These are phyloP conservation scores for Lecanoromycetidae sp. DNA, from an alignment of 2,329 filamentous ascomycete genomes.

Conservation along the genomic window DNA sequence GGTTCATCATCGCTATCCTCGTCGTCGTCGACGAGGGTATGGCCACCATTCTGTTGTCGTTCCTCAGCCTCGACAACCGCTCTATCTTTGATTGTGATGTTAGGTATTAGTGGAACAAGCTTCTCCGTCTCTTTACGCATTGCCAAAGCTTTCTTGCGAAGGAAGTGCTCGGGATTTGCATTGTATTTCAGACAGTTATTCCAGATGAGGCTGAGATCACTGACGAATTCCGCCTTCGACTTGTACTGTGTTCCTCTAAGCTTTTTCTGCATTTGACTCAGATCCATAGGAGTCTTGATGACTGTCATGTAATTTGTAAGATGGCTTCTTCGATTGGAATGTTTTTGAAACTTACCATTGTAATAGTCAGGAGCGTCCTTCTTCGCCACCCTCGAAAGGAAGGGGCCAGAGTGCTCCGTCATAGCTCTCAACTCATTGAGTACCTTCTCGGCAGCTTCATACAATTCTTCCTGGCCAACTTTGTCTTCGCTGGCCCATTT, in stretches of 20 bases:
- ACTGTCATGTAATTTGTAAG: slow-evolving; percentile 35
- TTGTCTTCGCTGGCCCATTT: slow-evolving; percentile 99
- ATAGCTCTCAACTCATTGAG: slow-evolving; percentile 93
- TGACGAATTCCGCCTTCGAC: slow-evolving; percentile 87
- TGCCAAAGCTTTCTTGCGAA: slow-evolving; percentile 83
- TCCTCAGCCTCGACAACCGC: slow-evolving; percentile 85
- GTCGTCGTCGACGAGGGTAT: slow-evolving; percentile 66
- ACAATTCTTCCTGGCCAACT: slow-evolving; percentile 92
- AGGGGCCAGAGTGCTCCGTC: slow-evolving; percentile 94
- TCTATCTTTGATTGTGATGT: slow-evolving; percentile 77
- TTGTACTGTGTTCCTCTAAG: slow-evolving; percentile 69
- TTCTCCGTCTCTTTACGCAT: slow-evolving; percentile 98
- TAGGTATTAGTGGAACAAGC: slow-evolving; percentile 85
- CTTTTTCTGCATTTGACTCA: slow-evolving; percentile 97
- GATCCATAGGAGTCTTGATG: slow-evolving; percentile 96
- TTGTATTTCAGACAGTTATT: slow-evolving; percentile 95
- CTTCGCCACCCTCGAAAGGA: slow-evolving; percentile 89
- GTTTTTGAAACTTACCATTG: slow-evolving; percentile 49
- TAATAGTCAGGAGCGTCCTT: slow-evolving; percentile 94
- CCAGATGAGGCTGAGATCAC: slow-evolving; percentile 92
- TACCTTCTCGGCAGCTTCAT: slow-evolving; percentile 93
- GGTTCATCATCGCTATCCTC: slow-evolving; percentile 96
- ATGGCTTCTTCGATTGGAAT: neutral
- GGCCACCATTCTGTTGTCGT: slow-evolving; percentile 69
- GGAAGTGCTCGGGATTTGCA: slow-evolving; percentile 70